Conservation (phyloP, 2,329 filamentous ascomycete genomes). For the Rutstroemia sp. region DNA sequence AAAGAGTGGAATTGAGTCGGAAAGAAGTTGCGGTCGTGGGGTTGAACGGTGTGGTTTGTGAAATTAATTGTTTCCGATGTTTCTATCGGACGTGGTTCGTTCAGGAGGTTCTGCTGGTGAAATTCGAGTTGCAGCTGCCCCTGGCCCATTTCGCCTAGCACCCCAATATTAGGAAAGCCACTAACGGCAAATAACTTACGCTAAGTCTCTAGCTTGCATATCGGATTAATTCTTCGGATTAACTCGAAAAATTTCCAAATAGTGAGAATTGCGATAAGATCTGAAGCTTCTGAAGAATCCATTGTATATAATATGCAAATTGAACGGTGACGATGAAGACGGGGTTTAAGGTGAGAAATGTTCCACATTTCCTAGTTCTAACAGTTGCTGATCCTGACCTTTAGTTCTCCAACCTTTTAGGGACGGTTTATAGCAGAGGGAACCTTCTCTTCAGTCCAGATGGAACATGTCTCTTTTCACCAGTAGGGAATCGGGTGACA, state of each 20-base stretch:
- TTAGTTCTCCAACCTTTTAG: conserved; percentile 95
- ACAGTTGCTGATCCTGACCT: conserved; percentile 22
- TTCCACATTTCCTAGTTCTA: not conserved
- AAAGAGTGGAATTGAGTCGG: not conserved
- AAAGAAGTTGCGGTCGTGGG: not conserved
- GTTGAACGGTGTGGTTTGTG: not conserved
- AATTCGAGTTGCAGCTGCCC: conserved; percentile 10
- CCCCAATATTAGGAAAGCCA: conserved; percentile 4
- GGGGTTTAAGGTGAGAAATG: conserved; percentile 74
- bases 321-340: conserved; percentile 74
- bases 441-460: conserved; percentile 95
- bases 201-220: not conserved
- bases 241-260: conserved; percentile 6
- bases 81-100: conserved; percentile 1
- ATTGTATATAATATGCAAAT: conserved; percentile 17
- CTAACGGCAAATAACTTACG: not conserved
- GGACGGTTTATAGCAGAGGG: conserved; percentile 96
- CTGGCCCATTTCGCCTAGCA: conserved; percentile 10
- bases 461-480: conserved; percentile 90
- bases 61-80: conserved; percentile 3
- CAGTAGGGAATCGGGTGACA: conserved; percentile 90
- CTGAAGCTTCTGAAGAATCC: conserved; percentile 1
- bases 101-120: conserved; percentile 9
- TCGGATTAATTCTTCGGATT: conserved; percentile 12
- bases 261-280: conserved; percentile 8